A percentile compares a stretch with the other conserved stretches of the same genome.
These are phyloP conservation scores for Acanthamoeba sp. DNA, from an alignment of 208 protist genomes.

Conservation along the genomic window DNA sequence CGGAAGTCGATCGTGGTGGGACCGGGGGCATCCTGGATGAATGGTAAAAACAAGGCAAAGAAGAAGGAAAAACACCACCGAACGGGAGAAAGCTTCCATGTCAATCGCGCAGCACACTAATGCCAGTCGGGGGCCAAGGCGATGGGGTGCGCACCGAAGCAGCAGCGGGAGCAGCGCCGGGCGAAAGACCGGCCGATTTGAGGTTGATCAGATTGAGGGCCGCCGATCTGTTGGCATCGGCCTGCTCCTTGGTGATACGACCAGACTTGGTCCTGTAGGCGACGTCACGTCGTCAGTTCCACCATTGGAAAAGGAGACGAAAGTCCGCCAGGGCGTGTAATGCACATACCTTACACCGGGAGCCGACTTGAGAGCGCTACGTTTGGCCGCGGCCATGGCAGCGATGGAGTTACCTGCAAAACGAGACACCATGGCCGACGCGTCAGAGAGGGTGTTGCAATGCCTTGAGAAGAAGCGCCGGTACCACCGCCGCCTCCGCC, in stretches of 20 bases:
- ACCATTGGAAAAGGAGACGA: too few species aligned
- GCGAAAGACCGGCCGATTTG: background rate
- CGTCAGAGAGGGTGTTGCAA: background rate
- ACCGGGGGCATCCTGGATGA: background rate
- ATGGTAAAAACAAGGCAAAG: background rate
- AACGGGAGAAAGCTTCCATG: too few species aligned
- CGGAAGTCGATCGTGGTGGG: constrained; percentile 33
- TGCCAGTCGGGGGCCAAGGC: too few species aligned
- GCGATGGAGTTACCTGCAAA: background rate
- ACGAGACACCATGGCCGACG: background rate
- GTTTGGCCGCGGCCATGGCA: background rate
- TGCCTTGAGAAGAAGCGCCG: background rate
- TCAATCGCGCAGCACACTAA: too few species aligned
- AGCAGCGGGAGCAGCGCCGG: background rate
- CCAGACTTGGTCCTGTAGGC: constrained; percentile 26
- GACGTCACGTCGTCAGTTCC: too few species aligned
- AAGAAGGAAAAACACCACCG: too few species aligned
- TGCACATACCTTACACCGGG: background rate
- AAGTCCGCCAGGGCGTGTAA: background rate
- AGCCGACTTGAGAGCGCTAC: background rate
- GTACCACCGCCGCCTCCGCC: background rate
- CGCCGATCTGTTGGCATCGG: constrained; percentile 10
- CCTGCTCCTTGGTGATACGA: constrained; percentile 15
- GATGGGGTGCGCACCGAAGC: background rate
- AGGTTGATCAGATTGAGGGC: constrained; percentile 17